Base-by-base conservation (phyloP, 2,329 filamentous ascomycete genomes). In the Albophoma yamanashiensis region DNA sequence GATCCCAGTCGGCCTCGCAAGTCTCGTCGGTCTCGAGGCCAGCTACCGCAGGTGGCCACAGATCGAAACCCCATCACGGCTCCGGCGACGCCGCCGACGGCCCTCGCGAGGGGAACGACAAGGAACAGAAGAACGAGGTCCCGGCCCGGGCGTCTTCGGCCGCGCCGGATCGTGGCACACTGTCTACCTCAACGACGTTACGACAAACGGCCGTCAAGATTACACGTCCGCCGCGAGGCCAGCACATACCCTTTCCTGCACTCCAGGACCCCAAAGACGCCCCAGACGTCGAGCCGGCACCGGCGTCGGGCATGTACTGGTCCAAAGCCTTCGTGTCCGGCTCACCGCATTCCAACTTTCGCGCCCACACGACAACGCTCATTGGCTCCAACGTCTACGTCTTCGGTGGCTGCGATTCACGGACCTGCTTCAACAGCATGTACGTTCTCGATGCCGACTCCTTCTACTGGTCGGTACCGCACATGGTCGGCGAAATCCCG, bases 231-330 rank as follows among this genome's bases (percentile, higher is more conserved):
- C 67, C 70, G 7, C 71, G 73, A 39, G 74, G 76, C 25, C 70
- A 76, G 57, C 76, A 82, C 65, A 75, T 75, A 9, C 70, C 78
- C 2, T 85, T 83, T 56, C 85, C 85, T 40, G 75, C 82, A n/a
- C 75, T 87, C 5, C 80, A 79, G 42, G 79, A 84, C 65, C 78
- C 82, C 14, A 75, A 75, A 55, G 80, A 79, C 34, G 82, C 82
- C 1, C 80, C 83, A 7, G 81, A 87, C 61, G 84, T 89, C 22
- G 77, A 80, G 12, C 76, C 81, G 3, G 85, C 86, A 20, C 86
- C 86, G 34, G 82, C 86, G 22, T 86, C 84, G 56, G 86, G 86
- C 66, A 89, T 89, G 86, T 89, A 89, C 74, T 89, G 86, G 85
- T 87, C 84, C 58, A 80, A 78, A 42, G 85, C 86, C 12, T 82